A percentile compares a stretch with the other conserved stretches of the same genome.
Conservation (phyloP, 2,329 filamentous ascomycete species). For the Chaetomium globosum region DNA sequence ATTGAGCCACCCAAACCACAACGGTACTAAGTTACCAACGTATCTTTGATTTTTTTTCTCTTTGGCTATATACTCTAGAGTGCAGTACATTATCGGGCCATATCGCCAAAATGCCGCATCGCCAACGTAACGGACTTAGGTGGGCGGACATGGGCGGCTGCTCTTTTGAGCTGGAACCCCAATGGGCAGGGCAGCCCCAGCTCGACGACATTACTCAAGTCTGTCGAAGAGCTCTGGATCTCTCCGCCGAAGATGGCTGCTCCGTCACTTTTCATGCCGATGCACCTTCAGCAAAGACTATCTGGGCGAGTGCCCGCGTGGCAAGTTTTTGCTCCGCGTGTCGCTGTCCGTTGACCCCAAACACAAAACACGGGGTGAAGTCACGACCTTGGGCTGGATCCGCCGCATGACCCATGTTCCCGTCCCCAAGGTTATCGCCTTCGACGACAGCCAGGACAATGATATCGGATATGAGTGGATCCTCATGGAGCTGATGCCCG, state of each 20-base stretch:
- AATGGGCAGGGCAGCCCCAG: constrained; percentile 36
- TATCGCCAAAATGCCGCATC: neutral
- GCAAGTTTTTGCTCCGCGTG: neutral
- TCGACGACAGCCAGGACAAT: constrained; percentile 39
- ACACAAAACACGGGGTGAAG: constrained; percentile 39
- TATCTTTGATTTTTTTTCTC: neutral
- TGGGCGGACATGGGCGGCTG: constrained; percentile 27
- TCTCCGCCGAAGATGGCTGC: constrained; percentile 18
- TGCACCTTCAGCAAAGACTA: constrained; percentile 23
- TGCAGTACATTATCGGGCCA: neutral
- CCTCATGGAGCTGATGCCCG: constrained; percentile 41
- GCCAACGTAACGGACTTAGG: constrained; percentile 28
- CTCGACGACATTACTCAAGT: constrained; percentile 33
- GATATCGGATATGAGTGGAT: constrained; percentile 47
- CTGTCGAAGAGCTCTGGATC: constrained; percentile 32
- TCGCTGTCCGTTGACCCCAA: constrained; percentile 36
- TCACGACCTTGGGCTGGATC: constrained; percentile 43
- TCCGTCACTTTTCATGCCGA: constrained; percentile 16
- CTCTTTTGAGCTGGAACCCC: constrained; percentile 28
- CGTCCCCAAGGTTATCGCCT: constrained; percentile 41
- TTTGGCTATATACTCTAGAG: neutral
- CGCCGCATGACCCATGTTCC: constrained; percentile 39
- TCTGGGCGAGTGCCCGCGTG: constrained; percentile 8
- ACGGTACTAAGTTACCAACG: neutral
- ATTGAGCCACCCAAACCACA: neutral